Evolutionary conservation across 2,329 filamentous ascomycete genomes (phyloP).

Genomic region (Fusarium sterilihyphosum): DNA sequence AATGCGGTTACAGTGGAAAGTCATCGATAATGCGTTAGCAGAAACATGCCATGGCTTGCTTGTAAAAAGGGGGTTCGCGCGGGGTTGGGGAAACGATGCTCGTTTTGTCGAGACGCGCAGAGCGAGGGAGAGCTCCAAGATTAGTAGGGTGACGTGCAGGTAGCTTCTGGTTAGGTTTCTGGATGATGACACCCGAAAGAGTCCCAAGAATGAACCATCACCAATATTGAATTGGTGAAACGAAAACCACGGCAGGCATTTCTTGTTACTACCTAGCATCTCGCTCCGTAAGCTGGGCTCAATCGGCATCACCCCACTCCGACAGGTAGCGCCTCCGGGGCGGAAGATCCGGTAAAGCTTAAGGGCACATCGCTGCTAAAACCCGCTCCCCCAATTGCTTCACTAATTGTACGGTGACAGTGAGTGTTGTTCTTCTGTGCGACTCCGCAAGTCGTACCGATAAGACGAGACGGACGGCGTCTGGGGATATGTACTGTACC

Average conservation of each 20-base stretch:
- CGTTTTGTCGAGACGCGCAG: not conserved
- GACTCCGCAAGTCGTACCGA: constrained; percentile 9
- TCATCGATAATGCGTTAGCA: not conserved
- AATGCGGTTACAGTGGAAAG: not conserved
- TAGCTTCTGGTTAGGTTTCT: not conserved
- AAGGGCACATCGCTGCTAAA: constrained; percentile 8
- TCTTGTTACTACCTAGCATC: not conserved
- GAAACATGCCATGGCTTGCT: constrained; percentile 2
- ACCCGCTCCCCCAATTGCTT: not conserved
- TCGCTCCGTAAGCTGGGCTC: constrained; percentile 15
- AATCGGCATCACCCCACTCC: constrained; percentile 28
- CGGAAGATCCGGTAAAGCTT: constrained; percentile 40
- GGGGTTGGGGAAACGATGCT: constrained; percentile 15
- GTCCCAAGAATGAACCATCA: not conserved
- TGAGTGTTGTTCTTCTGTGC: not conserved
- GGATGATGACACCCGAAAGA: constrained; percentile 24
- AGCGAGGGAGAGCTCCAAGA: not conserved
- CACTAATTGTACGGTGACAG: not conserved
- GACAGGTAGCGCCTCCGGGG: constrained; percentile 23
- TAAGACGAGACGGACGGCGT: constrained; percentile 20
- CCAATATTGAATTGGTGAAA: constrained; percentile 5
- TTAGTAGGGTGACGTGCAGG: constrained; percentile 29
- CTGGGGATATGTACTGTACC: constrained; percentile 5
- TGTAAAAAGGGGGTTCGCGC: constrained; percentile 12
- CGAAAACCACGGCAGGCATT: not conserved